Base-by-base conservation (phyloP, 306 rosid genomes). In the Cajanus cajan region DNA sequence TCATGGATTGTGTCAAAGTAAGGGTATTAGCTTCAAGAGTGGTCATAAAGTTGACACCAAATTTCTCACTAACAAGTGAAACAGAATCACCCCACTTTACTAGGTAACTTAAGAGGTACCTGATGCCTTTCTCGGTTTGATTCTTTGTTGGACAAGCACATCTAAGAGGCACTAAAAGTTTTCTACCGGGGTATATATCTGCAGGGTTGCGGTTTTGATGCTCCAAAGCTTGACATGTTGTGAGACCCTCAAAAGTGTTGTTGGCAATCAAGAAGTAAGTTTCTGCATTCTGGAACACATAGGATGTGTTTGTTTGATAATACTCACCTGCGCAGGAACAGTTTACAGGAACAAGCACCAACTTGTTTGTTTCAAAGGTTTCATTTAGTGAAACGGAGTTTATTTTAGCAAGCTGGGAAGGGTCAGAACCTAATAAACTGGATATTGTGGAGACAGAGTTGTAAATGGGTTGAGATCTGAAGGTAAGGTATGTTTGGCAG, bases 131-230 rank as follows among this genome's bases (percentile, higher is more conserved):
- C 48, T 87, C 81, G 15, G 79, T 89, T 85, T 91, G 98, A 39
- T 88, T 92, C 84, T 85, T 86, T 7, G 98, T 87, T 52, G 90
- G 98, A 83, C 98, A 92, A 84, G 98, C 98, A 68, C 98, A 95
- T 87, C 98, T 85, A 74, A 95, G 98, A 82, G 97, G 96, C 77
- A 91, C 89, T 25, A 1, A 55, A 19, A 95, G 64, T 28, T 47
- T 73, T 25, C 78, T 74, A 45, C 97, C 98, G 12, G 66, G 0
- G 37, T 1, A 14, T n/a, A 91, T 8, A 40, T 45, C 7, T 18
- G 51, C 48, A 31, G 70, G 78, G 66, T 81, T 73, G 7, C 54
- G 31, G 39, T 83, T 90, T 55, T 95, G 85, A n/a, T 82, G 1
- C 61, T 22, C 2, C 65, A 95, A 37, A 52, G 98, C 86, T 82